Conservation (phyloP, 805 yeast species). For the Candida alai region DNA sequence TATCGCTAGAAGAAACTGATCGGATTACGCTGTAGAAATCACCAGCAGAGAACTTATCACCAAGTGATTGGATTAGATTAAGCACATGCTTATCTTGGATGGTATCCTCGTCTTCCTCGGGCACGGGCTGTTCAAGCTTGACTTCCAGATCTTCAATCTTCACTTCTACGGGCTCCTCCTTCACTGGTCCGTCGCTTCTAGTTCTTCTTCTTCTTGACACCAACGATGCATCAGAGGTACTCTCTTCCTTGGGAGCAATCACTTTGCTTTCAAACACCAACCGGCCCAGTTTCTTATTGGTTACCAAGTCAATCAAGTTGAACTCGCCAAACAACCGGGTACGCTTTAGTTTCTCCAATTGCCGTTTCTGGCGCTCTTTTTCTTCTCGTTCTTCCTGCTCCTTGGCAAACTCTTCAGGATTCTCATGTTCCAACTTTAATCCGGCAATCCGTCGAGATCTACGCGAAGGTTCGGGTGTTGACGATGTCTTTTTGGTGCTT, state of each 20-base stretch:
- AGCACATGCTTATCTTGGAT: slow-evolving; percentile 10
- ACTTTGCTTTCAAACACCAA: slow-evolving; percentile 29
- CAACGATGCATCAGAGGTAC: no score
- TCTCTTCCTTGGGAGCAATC: slow-evolving; percentile 11
- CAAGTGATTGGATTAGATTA: slow-evolving; percentile 34
- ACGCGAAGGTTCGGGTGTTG: slow-evolving; percentile 51
- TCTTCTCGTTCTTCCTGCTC: slow-evolving; percentile 35
- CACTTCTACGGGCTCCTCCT: slow-evolving; percentile 10
- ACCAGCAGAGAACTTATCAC: slow-evolving; percentile 58
- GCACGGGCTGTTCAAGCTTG: slow-evolving; percentile 9
- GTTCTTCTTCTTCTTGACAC: no score
- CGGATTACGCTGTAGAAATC: slow-evolving; percentile 61
- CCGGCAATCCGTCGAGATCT: slow-evolving; percentile 81
- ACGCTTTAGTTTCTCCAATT: slow-evolving; percentile 47
- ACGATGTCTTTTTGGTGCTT: slow-evolving; percentile 20
- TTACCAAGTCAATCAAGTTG: slow-evolving; percentile 54
- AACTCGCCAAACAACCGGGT: slow-evolving; percentile 66
- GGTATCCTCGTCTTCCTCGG: slow-evolving; percentile 9
- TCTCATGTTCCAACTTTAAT: slow-evolving; percentile 46
- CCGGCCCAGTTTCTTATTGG: slow-evolving; percentile 34
- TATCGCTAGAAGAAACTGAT: slow-evolving; percentile 22
- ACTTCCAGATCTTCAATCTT: slow-evolving; percentile 5
- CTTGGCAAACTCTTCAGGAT: slow-evolving; percentile 37
- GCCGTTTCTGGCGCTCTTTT: slow-evolving; percentile 28
- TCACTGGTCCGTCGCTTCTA: slow-evolving; percentile 7